A percentile compares a stretch with the other conserved stretches of the same genome.
These are phyloP conservation scores for Carex kokanica DNA, from an alignment of 176 grass and related monocot species.

Conservation along the genomic window DNA sequence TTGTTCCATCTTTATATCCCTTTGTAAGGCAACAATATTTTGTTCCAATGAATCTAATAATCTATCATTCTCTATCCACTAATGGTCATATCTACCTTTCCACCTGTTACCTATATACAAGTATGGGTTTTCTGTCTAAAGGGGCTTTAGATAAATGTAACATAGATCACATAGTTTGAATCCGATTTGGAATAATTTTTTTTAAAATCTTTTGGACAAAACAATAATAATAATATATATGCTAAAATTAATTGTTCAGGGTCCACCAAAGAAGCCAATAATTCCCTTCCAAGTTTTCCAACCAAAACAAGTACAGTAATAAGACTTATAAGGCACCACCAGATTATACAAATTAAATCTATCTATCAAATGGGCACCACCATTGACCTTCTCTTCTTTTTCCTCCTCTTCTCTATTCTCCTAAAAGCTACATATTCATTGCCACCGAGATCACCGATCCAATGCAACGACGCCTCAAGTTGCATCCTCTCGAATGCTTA, in stretches of 20 bases:
- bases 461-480: conserved; percentile 17
- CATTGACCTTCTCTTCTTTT: neutral
- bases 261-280: neutral
- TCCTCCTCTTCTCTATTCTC: neutral
- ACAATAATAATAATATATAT: no score
- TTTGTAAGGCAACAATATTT: no score
- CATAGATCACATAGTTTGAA: no score
- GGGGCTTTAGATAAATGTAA: no score
- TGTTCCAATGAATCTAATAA: no score
- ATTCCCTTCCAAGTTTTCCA: conserved; percentile 28
- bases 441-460: conserved; percentile 52
- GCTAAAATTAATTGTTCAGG: neutral
- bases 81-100: neutral
- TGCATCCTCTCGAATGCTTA: conserved; percentile 76
- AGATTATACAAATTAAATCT: neutral
- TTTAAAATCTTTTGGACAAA: no score
- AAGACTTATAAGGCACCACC: neutral
- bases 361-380: neutral
- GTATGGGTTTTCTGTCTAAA: no score
- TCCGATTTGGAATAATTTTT: no score
- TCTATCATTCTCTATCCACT: no score
- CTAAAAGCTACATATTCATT: conserved; percentile 8
- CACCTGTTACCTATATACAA: neutral
- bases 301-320: neutral
- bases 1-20: no score